Base-by-base conservation (phyloP, 1,139 yeast genomes). In the Geotrichum armillariae region DNA sequence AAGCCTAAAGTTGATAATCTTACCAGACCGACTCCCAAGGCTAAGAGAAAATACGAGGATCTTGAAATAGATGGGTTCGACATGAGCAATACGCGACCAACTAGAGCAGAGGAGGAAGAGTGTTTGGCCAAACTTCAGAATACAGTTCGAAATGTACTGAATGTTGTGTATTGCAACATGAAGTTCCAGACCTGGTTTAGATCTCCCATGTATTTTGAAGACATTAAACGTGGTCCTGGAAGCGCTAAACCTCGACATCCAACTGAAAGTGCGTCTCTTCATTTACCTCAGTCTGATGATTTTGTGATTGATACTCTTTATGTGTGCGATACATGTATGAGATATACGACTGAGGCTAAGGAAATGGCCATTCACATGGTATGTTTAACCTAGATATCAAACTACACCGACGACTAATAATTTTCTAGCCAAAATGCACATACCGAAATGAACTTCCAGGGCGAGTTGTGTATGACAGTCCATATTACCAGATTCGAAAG, bases 151-250 rank as follows among this genome's bases (percentile, higher is more conserved):
- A 48, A 48, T 38, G 31, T 48, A 9, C 20, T 33, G 18, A 48
- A 75, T 35, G 86, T 89, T 5, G 77, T 76, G 33, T 77, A 85
- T 53, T 96, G 95, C 1, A 72, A 74, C 40, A 76, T 74, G 58
- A 78, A 78, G 56, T 82, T 88, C 56, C 77, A 79, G 48, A 82
- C 96, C 1, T 88, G 96, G 96, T 89, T 85, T 65, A 94, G 95
- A 1, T 85, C 85, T 60, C 79, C 87, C 3, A 94, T 89, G 1
- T 84, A 87, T 62, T 88, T 87, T 57, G 66, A 63, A 49, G 45
- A 46, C 39, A 41, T 39, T 29, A 46, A 38, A 31, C 52, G 38
- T 60, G 62, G 29, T 54, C 61, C 58, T 51, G 54, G 40, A 46
- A 44, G 18, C 33, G 32, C 43, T 43, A 48, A 45, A 45, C 53